Evolutionary conservation across 352 stramenopile species (phyloP).

Genomic region (Phytopythium sindhum): DNA sequence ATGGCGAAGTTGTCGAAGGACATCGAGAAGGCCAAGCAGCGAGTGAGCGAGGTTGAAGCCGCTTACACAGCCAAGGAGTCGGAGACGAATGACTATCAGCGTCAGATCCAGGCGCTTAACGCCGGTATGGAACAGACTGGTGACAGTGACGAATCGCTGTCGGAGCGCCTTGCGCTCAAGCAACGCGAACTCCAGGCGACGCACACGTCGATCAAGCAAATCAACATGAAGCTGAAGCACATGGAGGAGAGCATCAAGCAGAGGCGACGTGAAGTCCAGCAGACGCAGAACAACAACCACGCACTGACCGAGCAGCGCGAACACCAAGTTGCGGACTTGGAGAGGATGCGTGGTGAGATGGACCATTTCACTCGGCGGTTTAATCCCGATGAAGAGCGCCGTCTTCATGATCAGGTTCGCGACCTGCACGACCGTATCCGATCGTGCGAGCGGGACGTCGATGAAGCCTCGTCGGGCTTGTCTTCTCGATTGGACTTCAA

Average conservation of each 20-base stretch:
- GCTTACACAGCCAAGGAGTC: slow-evolving; percentile 47
- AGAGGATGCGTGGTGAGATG: slow-evolving; percentile 53
- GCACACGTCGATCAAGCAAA: slow-evolving; percentile 85
- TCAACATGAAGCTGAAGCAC: slow-evolving; percentile 93
- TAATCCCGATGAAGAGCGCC: slow-evolving; percentile 67
- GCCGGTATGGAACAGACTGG: slow-evolving; percentile 78
- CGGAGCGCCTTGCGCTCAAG: slow-evolving; percentile 70
- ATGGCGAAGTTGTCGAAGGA: slow-evolving; percentile 83
- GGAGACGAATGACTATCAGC: slow-evolving; percentile 70
- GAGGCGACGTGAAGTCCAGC: slow-evolving; percentile 65
- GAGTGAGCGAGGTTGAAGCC: slow-evolving; percentile 49
- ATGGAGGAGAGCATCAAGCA: slow-evolving; percentile 83
- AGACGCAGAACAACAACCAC: slow-evolving; percentile 74
- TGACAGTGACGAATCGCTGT: slow-evolving; percentile 73
- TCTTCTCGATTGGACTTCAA: slow-evolving; percentile 96
- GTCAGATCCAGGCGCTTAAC: slow-evolving; percentile 86
- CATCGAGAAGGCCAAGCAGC: slow-evolving; percentile 71
- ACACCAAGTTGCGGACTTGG: slow-evolving; percentile 60
- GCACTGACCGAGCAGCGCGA: slow-evolving; percentile 68
- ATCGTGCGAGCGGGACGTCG: slow-evolving; percentile 82
- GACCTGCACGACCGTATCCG: slow-evolving; percentile 63
- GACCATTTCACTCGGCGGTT: slow-evolving; percentile 66
- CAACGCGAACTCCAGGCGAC: slow-evolving; percentile 78
- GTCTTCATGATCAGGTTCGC: slow-evolving; percentile 57
- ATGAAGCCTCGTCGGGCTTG: slow-evolving; percentile 91